These are phyloP conservation scores for Pseudogymnoascus sp. DNA, from an alignment of 2,329 filamentous ascomycete species.

Conservation along the genomic window DNA sequence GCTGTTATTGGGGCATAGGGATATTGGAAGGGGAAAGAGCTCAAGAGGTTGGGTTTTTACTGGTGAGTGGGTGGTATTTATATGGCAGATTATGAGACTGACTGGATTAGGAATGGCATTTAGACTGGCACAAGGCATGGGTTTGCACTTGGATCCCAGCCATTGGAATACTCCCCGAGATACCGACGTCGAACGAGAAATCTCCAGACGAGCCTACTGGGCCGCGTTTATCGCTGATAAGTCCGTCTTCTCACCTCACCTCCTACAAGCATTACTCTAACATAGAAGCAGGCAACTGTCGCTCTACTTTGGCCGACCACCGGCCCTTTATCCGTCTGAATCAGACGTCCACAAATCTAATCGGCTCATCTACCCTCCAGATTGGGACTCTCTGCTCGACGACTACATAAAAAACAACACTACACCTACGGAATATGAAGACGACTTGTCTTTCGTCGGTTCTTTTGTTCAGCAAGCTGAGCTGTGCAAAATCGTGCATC, in stretches of 20 bases:
- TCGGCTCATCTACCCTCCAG: slow-evolving; percentile 40
- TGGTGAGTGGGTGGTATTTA: slow-evolving; percentile 22
- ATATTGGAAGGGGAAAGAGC: slow-evolving; percentile 39
- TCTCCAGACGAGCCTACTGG: slow-evolving; percentile 42
- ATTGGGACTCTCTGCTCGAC: slow-evolving; percentile 40
- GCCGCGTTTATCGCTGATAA: slow-evolving; percentile 42
- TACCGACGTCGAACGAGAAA: slow-evolving; percentile 37
- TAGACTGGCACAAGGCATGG: slow-evolving; percentile 43
- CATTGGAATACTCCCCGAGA: slow-evolving; percentile 39
- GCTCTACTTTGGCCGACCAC: slow-evolving; percentile 42
- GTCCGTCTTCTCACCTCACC: background rate
- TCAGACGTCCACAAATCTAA: slow-evolving; percentile 42
- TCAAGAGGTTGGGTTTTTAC: slow-evolving; percentile 45
- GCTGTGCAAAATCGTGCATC: slow-evolving; percentile 40
- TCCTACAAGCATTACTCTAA: background rate
- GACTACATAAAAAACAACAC: slow-evolving; percentile 38
- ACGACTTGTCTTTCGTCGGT: slow-evolving; percentile 36
- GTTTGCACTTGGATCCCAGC: slow-evolving; percentile 41
- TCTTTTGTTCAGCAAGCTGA: slow-evolving; percentile 40
- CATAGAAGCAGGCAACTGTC: slow-evolving; percentile 32
- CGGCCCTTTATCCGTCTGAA: slow-evolving; percentile 40
- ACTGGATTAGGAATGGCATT: slow-evolving; percentile 35
- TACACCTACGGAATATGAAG: slow-evolving; percentile 39
- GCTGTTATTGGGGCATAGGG: slow-evolving; percentile 37
- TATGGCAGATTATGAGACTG: background rate